Percentiles rank a stretch among this genome's conserved stretches.
Conservation (phyloP, 306 rosid species). For the Myrica gale region DNA sequence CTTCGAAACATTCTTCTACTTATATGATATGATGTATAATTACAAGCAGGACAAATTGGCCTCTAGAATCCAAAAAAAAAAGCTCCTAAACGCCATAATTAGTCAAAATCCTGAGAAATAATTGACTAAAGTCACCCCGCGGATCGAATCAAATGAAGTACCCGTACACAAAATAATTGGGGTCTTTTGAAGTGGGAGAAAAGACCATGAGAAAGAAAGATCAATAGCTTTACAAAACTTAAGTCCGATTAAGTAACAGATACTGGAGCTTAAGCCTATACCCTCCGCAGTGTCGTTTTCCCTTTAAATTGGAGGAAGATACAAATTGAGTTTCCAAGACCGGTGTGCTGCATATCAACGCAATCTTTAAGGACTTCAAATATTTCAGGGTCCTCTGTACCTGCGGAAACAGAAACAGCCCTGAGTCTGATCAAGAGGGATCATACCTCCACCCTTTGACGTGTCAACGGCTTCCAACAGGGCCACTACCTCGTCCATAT, state of each 20-base stretch:
- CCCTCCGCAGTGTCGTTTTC: slow-evolving; percentile 42
- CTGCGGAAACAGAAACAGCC: slow-evolving; percentile 85
- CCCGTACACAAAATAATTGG: slow-evolving; percentile 29
- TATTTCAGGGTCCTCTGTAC: slow-evolving; percentile 78
- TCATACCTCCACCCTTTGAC: slow-evolving; percentile 97
- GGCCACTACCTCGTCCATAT: slow-evolving; percentile 90
- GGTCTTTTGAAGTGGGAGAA: slow-evolving; percentile 35
- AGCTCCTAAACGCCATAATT: background rate
- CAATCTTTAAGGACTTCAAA: slow-evolving; percentile 26
- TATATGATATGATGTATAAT: too few relatives aligned
- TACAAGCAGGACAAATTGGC: too few relatives aligned
- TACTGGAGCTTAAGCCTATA: slow-evolving; percentile 43
- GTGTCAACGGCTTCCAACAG: slow-evolving; percentile 95
- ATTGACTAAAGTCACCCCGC: too few relatives aligned
- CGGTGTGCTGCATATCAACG: slow-evolving; percentile 16
- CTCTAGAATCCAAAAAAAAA: too few relatives aligned
- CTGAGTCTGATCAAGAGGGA: slow-evolving; percentile 81
- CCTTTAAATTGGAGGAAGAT: slow-evolving; percentile 36
- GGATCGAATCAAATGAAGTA: slow-evolving; percentile 27
- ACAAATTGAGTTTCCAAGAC: slow-evolving; percentile 47
- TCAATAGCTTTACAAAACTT: slow-evolving; percentile 66
- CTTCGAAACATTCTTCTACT: too few relatives aligned
- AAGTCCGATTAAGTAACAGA: slow-evolving; percentile 46
- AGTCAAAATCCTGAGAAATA: background rate
- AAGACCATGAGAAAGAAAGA: slow-evolving; percentile 31